Evolutionary conservation across 495 filamentous ascomycete genomes (phyloP).

Genomic region (Penicillium lividum): DNA sequence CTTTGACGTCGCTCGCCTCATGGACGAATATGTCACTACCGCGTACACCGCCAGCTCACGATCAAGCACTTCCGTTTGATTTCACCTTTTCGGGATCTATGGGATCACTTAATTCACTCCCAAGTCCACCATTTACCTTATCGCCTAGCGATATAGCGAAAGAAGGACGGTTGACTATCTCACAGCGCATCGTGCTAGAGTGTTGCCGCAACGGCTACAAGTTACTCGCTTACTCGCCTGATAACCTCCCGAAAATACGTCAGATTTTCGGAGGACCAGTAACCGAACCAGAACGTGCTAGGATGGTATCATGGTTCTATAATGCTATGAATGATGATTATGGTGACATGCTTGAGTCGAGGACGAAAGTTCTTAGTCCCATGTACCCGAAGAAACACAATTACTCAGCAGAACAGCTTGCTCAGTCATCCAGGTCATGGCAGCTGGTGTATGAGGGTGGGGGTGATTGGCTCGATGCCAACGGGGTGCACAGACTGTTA

Average conservation of each 20-base stretch:
- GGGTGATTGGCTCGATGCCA: slow-evolving; percentile 34
- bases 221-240: slow-evolving; percentile 23
- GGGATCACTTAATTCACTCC: slow-evolving; percentile 14
- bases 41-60: slow-evolving; percentile 26
- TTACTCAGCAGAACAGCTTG: slow-evolving; percentile 17
- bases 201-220: slow-evolving; percentile 31
- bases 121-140: slow-evolving; percentile 15
- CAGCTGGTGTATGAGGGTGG: slow-evolving; percentile 25
- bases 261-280: slow-evolving; percentile 27
- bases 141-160: slow-evolving; percentile 14
- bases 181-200: slow-evolving; percentile 33
- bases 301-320: slow-evolving; percentile 25
- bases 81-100: slow-evolving; percentile 21
- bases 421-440: slow-evolving; percentile 23
- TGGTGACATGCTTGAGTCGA: slow-evolving; percentile 17
- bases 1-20: slow-evolving; percentile 8
- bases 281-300: slow-evolving; percentile 24
- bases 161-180: slow-evolving; percentile 22
- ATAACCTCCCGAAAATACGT: slow-evolving; percentile 16
- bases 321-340: slow-evolving; percentile 22
- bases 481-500: slow-evolving; percentile 30
- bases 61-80: slow-evolving; percentile 27
- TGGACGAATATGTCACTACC: slow-evolving; percentile 4
- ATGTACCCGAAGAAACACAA: slow-evolving; percentile 14
- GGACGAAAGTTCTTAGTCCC: slow-evolving; percentile 20